Evolutionary conservation across 345 rosid genomes (phyloP).

Genomic region (Lepidium didymum): DNA sequence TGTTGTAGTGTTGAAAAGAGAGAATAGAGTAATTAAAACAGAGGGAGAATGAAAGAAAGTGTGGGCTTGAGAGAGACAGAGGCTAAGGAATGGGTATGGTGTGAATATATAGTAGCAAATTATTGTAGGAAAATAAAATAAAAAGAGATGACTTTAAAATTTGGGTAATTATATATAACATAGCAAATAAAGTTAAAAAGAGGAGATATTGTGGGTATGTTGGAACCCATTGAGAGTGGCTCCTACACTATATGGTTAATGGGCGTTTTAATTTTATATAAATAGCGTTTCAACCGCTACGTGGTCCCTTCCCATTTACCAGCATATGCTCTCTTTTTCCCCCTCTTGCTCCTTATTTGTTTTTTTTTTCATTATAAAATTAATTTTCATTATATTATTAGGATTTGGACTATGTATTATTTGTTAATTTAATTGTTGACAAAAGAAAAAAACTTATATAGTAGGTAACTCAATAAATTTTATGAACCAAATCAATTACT

Average conservation of each 20-base stretch:
- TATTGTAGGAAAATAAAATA: constrained; percentile 22
- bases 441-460: no score
- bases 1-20: not conserved
- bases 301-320: constrained; percentile 25
- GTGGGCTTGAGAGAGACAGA: constrained; percentile 30
- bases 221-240: constrained; percentile 28
- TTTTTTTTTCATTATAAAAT: not conserved
- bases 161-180: constrained; percentile 12
- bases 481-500: not conserved
- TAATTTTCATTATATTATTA: no score
- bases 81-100: constrained; percentile 21
- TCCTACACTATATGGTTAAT: constrained; percentile 8
- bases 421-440: no score
- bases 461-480: not conserved
- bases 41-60: constrained; percentile 19
- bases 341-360: constrained; percentile 3
- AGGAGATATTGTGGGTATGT: constrained; percentile 14
- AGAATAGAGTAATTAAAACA: constrained; percentile 6
- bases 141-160: not conserved
- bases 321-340: not conserved
- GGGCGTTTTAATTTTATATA: not conserved
- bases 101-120: constrained; percentile 25
- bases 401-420: no score
- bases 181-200: not conserved
- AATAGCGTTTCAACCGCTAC: not conserved